Base-by-base conservation (phyloP, 2,329 filamentous ascomycete species). In the Dactylonectria macrodidyma region DNA sequence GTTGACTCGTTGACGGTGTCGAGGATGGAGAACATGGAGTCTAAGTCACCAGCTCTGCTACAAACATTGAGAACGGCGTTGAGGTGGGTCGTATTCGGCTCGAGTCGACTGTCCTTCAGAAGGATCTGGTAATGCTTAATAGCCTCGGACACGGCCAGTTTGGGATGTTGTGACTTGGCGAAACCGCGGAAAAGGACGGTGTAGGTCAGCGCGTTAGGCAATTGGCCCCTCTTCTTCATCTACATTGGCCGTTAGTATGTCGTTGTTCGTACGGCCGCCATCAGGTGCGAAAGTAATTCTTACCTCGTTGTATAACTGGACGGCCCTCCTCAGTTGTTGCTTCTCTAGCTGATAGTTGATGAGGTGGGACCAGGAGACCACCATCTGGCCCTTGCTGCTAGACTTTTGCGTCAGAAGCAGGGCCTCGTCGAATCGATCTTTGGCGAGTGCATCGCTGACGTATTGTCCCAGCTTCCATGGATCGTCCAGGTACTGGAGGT, bases 191-290 rank as follows among this genome's bases (percentile, higher is more conserved):
- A 90, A 66, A 98, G 88, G 65, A 93, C 91, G 19, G 93, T 96
- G 78, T 93, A 98, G 0, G 96, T 98, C 75, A 92, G 89, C 3
- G 90, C 88, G 78, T 95, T 95, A 1, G 96, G 95, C 30, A 88
- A 85, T 75, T 97, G 92, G 5, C 87, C 91, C 68, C 95, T 89
- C 83, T 98, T 98, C 84, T 98, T 99, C 95, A 99, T 98, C 92
- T 94, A 73, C 12, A 66, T 52, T 34, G 41, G 48, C 64, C 67
- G 57, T 65, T 33, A 69, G 50, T 14, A 30, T 26, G 36, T 51
- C 9, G 22, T 14, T 46, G 14, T 19, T 4, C 3, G 34, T 52
- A 19, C 3, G 33, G 41, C 30, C 19, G n/a, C 5, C 5, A 14
- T 8, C 33, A n/a, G 8, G 33, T n/a, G 12, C 10, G 2, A 48